phyloP scores from a whole-genome alignment of 306 rosid species.

The Trichosanthes cucumerina region DNA sequence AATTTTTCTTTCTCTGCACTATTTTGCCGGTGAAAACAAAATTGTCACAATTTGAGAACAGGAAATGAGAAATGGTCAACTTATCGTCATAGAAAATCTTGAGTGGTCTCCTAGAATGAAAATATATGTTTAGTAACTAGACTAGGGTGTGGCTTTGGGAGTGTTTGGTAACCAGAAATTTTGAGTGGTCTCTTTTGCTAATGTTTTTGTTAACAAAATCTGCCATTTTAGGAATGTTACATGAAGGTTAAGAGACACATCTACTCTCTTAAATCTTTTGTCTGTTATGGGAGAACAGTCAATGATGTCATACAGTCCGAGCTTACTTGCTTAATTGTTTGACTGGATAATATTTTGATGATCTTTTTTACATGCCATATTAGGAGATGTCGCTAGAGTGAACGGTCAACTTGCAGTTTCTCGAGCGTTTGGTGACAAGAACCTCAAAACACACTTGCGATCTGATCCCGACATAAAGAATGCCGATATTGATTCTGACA shows the following conservation, averaged over 20 bases:
- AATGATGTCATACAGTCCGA: not conserved
- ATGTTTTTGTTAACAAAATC: not conserved
- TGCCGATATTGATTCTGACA: constrained; percentile 27
- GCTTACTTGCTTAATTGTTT: not conserved
- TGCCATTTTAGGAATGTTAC: not conserved
- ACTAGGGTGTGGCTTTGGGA: too few relatives aligned
- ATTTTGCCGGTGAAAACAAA: not conserved
- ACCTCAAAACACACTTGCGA: constrained; percentile 64
- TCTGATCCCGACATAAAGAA: constrained; percentile 57
- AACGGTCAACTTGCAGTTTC: constrained; percentile 93
- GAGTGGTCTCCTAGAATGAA: too few relatives aligned
- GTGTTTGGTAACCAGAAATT: not conserved
- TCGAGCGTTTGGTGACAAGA: constrained; percentile 85
- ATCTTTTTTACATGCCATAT: not conserved
- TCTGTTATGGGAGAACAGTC: not conserved
- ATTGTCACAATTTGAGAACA: not conserved
- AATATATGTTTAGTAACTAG: too few relatives aligned
- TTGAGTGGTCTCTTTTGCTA: not conserved
- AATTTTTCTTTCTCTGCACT: not conserved
- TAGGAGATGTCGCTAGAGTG: constrained; percentile 88
- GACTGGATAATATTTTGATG: not conserved
- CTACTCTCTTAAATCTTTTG: not conserved
- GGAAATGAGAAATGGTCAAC: not conserved
- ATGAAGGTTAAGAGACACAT: not conserved
- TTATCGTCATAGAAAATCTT: not conserved